phyloP scores from a whole-genome alignment of 163 green algal genomes.

The Scenedesmus sp. region DNA sequence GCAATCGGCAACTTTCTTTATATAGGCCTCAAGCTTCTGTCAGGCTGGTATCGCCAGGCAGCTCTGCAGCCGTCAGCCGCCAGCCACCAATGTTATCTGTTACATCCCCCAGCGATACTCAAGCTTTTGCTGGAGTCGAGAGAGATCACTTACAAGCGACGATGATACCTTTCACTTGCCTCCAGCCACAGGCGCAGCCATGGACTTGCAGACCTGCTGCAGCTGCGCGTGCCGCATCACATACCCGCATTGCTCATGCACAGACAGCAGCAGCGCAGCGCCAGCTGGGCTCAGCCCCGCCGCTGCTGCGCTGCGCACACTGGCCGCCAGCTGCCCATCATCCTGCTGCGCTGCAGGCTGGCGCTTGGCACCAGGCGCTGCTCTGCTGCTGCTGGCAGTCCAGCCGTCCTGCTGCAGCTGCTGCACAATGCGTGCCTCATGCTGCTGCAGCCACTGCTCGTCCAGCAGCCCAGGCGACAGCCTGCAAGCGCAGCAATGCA shows the following conservation, averaged over 20 bases:
- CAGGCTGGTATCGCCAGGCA: no score
- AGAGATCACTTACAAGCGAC: neutral
- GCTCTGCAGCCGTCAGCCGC: no score
- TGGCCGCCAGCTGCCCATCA: neutral
- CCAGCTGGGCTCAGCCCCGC: neutral
- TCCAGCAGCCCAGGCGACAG: constrained; percentile 2
- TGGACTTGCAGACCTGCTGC: neutral
- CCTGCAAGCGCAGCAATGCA: neutral
- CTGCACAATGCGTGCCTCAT: neutral
- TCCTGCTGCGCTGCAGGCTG: neutral
- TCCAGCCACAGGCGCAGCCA: constrained; percentile 16
- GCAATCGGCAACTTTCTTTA: no score
- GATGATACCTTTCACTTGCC: no score
- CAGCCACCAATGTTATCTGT: no score
- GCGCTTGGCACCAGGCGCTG: neutral
- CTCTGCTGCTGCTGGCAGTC: neutral
- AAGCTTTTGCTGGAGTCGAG: no score
- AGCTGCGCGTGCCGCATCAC: neutral
- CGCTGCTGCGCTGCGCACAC: neutral
- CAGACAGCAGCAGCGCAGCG: neutral
- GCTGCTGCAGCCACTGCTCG: constrained; percentile 8
- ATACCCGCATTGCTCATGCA: neutral
- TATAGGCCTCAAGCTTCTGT: no score
- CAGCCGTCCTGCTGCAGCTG: constrained; percentile 21
- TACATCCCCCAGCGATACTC: no score